Percentiles rank a stretch among this genome's conserved stretches.
Evolutionary conservation across 140 eudicot species (phyloP).

Genomic region (Bidens hawaiensis): DNA sequence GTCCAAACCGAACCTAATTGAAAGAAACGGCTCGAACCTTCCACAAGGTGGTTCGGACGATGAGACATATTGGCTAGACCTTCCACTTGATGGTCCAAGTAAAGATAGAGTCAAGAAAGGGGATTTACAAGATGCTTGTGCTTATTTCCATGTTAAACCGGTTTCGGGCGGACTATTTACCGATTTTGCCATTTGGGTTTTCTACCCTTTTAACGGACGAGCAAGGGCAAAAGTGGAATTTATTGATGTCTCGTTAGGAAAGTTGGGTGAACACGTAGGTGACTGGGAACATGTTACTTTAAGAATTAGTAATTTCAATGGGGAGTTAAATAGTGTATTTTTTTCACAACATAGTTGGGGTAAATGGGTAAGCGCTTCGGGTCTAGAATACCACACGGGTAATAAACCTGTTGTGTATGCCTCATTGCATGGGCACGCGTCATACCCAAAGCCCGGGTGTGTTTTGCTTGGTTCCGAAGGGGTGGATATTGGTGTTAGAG

Average conservation of each 20-base stretch:
- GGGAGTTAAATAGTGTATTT: constrained; percentile 36
- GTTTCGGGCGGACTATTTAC: constrained; percentile 42
- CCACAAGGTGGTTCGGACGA: constrained; percentile 49
- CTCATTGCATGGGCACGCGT: constrained; percentile 47
- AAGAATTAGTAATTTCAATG: constrained; percentile 36
- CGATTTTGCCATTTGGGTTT: constrained; percentile 48
- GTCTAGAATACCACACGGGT: constrained; percentile 35
- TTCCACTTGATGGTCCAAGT: constrained; percentile 34
- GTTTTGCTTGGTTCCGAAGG: constrained; percentile 40
- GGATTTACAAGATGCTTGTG: constrained; percentile 32
- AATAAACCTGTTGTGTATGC: constrained; percentile 42
- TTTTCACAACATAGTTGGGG: constrained; percentile 50
- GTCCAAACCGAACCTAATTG: constrained; percentile 27
- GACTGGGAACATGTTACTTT: constrained; percentile 58
- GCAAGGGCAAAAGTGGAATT: constrained; percentile 44
- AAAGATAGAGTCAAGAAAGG: constrained; percentile 38
- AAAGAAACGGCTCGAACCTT: constrained; percentile 42
- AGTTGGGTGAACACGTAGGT: constrained; percentile 55
- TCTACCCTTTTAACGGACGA: constrained; percentile 53
- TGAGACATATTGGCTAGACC: constrained; percentile 46
- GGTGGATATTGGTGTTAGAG: constrained; percentile 37
- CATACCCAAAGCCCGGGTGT: constrained; percentile 42
- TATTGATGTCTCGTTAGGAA: constrained; percentile 29
- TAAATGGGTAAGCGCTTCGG: constrained; percentile 36
- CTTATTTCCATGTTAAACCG: constrained; percentile 49